Conservation (phyloP, 208 protist genomes). For the Lotmaria passim region DNA sequence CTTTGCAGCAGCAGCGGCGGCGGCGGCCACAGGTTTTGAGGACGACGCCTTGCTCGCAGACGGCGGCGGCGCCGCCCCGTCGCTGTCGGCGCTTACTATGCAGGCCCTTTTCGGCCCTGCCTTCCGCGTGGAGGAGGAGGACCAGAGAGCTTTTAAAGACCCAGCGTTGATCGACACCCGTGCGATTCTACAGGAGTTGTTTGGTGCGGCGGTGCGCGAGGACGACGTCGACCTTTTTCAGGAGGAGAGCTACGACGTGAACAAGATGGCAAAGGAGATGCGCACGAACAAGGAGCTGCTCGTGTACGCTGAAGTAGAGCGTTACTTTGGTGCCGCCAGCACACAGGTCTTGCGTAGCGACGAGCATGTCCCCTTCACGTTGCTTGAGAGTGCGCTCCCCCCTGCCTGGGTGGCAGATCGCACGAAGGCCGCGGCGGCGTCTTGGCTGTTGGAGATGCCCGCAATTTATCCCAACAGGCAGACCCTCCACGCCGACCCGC, state of each 20-base stretch:
- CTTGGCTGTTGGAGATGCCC: constrained; percentile 88
- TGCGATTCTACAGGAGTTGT: constrained; percentile 55
- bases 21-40: constrained; percentile 24
- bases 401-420: constrained; percentile 15
- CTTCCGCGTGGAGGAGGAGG: constrained; percentile 45
- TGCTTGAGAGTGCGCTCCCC: constrained; percentile 50
- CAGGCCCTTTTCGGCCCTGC: constrained; percentile 68
- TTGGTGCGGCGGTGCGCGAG: constrained; percentile 53
- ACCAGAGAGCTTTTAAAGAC: constrained; percentile 33
- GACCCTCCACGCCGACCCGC: constrained; percentile 83
- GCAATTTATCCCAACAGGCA: constrained; percentile 83
- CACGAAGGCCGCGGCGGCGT: neutral
- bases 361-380: constrained; percentile 46
- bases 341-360: constrained; percentile 42
- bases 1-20: constrained; percentile 3
- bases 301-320: constrained; percentile 48
- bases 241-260: constrained; percentile 21
- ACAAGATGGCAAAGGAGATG: constrained; percentile 35
- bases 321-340: constrained; percentile 61
- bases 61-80: neutral
- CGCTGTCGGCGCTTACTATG: constrained; percentile 31
- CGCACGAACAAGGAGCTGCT: constrained; percentile 40
- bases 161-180: constrained; percentile 70
- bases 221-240: constrained; percentile 50
- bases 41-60: constrained; percentile 9